Evolutionary conservation across 768 basidiomycete species (phyloP).

Genomic region (Xerocomellus chrysenteron): DNA sequence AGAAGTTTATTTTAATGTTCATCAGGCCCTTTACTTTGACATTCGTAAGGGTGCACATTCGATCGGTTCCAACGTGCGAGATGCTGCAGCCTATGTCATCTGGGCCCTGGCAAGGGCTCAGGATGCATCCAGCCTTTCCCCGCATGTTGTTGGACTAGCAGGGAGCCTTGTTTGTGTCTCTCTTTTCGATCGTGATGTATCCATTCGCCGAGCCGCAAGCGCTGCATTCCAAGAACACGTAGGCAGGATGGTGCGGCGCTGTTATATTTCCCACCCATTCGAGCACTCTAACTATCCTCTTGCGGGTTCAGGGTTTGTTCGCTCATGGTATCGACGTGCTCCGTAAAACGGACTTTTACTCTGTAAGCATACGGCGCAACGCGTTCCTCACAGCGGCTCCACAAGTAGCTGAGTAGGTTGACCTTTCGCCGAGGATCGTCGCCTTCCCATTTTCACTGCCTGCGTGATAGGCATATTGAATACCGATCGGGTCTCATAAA

Average conservation of each 20-base stretch:
- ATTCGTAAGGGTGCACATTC: constrained; percentile 90
- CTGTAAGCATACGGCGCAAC: constrained; percentile 80
- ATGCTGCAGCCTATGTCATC: constrained; percentile 90
- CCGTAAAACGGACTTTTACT: constrained; percentile 91
- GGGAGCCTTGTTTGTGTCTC: constrained; percentile 74
- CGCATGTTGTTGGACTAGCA: constrained; percentile 66
- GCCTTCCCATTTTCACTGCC: constrained; percentile 7
- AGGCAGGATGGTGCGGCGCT: constrained; percentile 74
- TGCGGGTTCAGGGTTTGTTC: constrained; percentile 67
- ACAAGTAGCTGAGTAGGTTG: constrained; percentile 78
- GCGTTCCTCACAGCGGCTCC: constrained; percentile 85
- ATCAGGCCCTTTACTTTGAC: constrained; percentile 88
- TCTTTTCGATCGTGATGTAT: constrained; percentile 90
- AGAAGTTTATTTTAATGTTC: constrained; percentile 12
- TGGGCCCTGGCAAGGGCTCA: constrained; percentile 92
- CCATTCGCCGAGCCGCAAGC: constrained; percentile 92
- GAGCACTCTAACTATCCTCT: constrained; percentile 16
- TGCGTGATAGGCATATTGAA: constrained; percentile 60
- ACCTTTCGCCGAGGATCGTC: constrained; percentile 2
- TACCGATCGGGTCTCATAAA: constrained; percentile 70
- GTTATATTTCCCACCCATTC: constrained; percentile 1
- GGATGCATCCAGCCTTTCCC: constrained; percentile 53
- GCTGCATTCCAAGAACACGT: constrained; percentile 98
- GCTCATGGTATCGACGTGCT: constrained; percentile 94
- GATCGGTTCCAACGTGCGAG: constrained; percentile 91